These are phyloP conservation scores for Pythium vanterpoolii DNA, from an alignment of 352 stramenopile species.

Conservation along the genomic window DNA sequence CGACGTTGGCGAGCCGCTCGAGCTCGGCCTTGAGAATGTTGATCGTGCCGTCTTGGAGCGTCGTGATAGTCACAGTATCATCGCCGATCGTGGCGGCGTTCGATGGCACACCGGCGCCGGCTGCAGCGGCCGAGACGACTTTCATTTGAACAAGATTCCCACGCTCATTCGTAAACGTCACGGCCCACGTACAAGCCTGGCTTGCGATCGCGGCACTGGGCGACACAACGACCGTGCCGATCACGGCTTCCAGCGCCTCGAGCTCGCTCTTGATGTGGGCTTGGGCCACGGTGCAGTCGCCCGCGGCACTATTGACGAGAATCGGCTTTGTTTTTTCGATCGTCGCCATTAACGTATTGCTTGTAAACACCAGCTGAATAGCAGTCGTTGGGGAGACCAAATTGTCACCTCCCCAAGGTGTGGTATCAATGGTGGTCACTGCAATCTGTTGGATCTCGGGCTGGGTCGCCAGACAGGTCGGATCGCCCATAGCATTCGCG, in stretches of 20 bases:
- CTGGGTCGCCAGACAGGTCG: slow-evolving; percentile 56
- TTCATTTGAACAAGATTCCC: slow-evolving; percentile 82
- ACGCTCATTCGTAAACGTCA: slow-evolving; percentile 88
- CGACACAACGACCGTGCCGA: slow-evolving; percentile 48
- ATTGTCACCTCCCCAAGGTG: slow-evolving; percentile 79
- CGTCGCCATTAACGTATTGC: slow-evolving; percentile 42
- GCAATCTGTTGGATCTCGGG: slow-evolving; percentile 89
- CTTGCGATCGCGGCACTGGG: slow-evolving; percentile 43
- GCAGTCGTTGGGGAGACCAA: slow-evolving; percentile 81
- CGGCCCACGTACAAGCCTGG: slow-evolving; percentile 82
- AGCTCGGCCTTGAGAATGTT: slow-evolving; percentile 95
- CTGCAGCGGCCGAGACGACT: slow-evolving; percentile 44
- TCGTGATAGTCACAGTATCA: slow-evolving; percentile 80
- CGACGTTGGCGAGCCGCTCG: slow-evolving; percentile 88
- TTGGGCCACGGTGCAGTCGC: slow-evolving; percentile 79
- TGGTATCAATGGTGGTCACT: slow-evolving; percentile 91
- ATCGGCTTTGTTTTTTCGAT: slow-evolving; percentile 77
- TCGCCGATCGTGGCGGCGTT: slow-evolving; percentile 56
- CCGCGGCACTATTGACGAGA: slow-evolving; percentile 66
- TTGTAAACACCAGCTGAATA: slow-evolving; percentile 89
- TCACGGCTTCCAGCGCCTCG: slow-evolving; percentile 34
- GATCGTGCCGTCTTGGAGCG: slow-evolving; percentile 72
- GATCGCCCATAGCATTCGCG: slow-evolving; percentile 61
- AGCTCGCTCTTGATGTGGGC: slow-evolving; percentile 49
- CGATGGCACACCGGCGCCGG: slow-evolving; percentile 31